These are phyloP conservation scores for Sporisorium graminicola DNA, from an alignment of 1,284 basidiomycete species.

Conservation along the genomic window DNA sequence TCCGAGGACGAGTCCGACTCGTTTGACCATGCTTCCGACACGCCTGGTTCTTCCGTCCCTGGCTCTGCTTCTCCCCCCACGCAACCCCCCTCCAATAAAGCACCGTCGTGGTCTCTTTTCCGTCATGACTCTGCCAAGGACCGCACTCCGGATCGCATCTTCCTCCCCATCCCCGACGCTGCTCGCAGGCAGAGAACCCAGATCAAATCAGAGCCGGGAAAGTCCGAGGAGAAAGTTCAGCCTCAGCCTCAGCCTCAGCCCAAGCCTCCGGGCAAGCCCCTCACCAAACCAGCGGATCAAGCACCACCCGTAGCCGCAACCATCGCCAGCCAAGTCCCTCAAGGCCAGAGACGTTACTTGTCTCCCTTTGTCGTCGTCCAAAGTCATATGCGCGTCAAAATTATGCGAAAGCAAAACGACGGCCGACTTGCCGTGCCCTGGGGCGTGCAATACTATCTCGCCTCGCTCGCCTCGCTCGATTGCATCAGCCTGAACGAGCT, in stretches of 20 bases:
- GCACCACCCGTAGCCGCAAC: neutral
- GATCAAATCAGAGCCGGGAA: neutral
- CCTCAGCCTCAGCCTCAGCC: neutral
- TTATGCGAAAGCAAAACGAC: slow-evolving; percentile 20
- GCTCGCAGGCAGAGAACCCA: neutral
- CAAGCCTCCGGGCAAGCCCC: too few species aligned
- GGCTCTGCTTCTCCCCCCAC: neutral
- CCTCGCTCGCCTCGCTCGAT: slow-evolving; percentile 24
- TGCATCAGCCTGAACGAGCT: slow-evolving; percentile 26
- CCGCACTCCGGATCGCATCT: slow-evolving; percentile 5
- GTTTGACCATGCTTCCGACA: slow-evolving; percentile 13
- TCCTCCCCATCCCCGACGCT: slow-evolving; percentile 10
- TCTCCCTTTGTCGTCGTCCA: slow-evolving; percentile 21
- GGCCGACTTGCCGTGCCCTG: slow-evolving; percentile 30
- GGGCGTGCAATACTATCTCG: slow-evolving; percentile 37
- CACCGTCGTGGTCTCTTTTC: slow-evolving; percentile 12
- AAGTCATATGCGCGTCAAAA: slow-evolving; percentile 11
- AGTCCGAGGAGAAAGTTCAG: neutral
- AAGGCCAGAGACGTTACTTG: neutral
- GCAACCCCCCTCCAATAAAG: neutral
- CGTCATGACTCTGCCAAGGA: neutral
- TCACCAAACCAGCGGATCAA: neutral
- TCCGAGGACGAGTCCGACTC: slow-evolving; percentile 17
- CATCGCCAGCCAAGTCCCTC: neutral
- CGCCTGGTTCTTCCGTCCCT: slow-evolving; percentile 14